Evolutionary conservation across 78 protist genomes (phyloP).

Genomic region (Tieghemostelium lacteum): DNA sequence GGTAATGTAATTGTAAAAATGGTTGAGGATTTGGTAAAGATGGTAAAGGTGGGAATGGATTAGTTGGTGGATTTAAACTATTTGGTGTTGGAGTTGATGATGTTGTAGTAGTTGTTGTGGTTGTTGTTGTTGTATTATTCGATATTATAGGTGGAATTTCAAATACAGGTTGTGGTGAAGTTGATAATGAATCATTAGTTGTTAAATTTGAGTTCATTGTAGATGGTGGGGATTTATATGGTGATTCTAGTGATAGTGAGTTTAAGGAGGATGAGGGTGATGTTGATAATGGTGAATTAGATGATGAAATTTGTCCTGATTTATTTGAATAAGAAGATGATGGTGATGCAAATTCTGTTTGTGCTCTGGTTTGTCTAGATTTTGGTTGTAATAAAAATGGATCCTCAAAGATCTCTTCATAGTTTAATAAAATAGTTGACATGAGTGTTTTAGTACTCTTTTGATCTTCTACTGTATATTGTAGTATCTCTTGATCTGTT

Average conservation of each 20-base stretch:
- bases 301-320: background rate
- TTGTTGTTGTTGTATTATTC: background rate
- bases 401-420: slow-evolving; percentile 66
- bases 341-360: slow-evolving; percentile 50
- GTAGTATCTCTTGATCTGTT: slow-evolving; percentile 56
- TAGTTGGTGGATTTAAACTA: background rate
- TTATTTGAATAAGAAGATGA: slow-evolving; percentile 4
- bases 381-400: slow-evolving; percentile 23
- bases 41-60: slow-evolving; percentile 22
- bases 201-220: background rate
- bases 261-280: background rate
- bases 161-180: background rate
- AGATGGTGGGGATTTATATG: slow-evolving; percentile 1
- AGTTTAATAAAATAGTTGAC: slow-evolving; percentile 33
- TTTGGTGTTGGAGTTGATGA: background rate
- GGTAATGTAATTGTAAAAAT: slow-evolving; percentile 11
- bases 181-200: background rate
- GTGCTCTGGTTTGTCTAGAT: slow-evolving; percentile 58
- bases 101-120: slow-evolving; percentile 17
- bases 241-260: background rate
- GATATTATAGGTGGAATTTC: background rate
- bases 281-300: background rate
- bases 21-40: background rate
- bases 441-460: slow-evolving; percentile 63
- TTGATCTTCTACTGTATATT: slow-evolving; percentile 69